Evolutionary conservation across 148 eudicot genomes (phyloP), one percentile per base, ranked within the genome.

Genomic region (Nepenthes gracilis): DNA sequence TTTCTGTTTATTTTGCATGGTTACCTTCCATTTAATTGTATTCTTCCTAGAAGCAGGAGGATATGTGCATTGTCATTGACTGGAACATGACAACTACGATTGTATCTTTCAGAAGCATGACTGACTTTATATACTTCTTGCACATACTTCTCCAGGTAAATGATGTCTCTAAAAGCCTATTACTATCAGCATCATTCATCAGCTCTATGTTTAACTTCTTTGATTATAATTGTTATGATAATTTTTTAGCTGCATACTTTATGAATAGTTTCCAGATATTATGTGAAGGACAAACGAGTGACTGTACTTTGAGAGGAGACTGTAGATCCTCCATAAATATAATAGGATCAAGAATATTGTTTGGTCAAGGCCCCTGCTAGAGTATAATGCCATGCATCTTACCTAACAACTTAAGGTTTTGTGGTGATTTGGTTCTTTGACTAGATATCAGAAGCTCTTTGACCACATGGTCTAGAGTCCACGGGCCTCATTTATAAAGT

Each of bases 91-190:
- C 92, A 59, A 74, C 64, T 67, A 43, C 75, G 45, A 58, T 88
- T 64, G 81, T 76, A 50, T 77, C 62, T 63, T 73, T 82, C 55
- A 88, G 96, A 67, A 83, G 82, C 79, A 56, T 81, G 34, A 79
- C 85, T 33, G 93, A 85, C 67, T 67, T 76, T 38, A 80, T 83
- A 56, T 83, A 81, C 71, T 59, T 85, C 37, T 36, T 85, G 37
- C 83, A 88, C 61, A 88, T 85, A 32, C 67, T 85, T 60, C 88
- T 88, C 71, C 96, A 88, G 89, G 96, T 85, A 63, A 72, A 48
- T 38, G 35, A n/a, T 54, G 8, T 40, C 45, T 40, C 8, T 40
- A 40, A 47, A 52, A 52, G 55, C 55, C 32, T 52, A 52, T 52
- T 52, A 12, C 15, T 7, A 7, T 40, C 45, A 40, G 4, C 45